These are phyloP conservation scores for Heterobasidion occidentale DNA, from an alignment of 1,284 basidiomycete genomes.

Conservation along the genomic window DNA sequence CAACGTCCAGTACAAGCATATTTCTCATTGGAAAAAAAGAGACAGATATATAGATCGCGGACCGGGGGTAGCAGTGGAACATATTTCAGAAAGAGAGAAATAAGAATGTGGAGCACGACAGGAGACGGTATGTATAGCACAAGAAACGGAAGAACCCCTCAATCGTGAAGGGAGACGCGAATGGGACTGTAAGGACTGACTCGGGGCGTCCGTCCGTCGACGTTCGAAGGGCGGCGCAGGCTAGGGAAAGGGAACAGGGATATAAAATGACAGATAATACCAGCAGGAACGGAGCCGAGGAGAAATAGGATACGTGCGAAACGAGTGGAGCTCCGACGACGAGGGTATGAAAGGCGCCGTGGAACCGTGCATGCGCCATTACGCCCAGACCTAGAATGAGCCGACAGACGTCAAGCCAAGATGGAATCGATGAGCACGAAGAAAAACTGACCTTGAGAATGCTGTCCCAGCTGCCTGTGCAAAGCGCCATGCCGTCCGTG, in stretches of 20 bases:
- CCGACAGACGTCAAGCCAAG: not conserved
- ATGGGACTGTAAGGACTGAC: conserved; percentile 52
- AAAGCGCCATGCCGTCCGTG: conserved; percentile 94
- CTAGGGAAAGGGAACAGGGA: conserved; percentile 24
- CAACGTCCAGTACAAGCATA: not conserved
- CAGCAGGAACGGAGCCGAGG: conserved; percentile 12
- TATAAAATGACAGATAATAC: conserved; percentile 37
- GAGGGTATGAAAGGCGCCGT: conserved; percentile 10
- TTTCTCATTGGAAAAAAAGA: not conserved
- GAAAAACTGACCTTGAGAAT: conserved; percentile 74
- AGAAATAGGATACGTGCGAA: conserved; percentile 12
- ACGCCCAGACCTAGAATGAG: conserved; percentile 35
- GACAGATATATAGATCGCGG: not conserved
- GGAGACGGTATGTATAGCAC: conserved; percentile 32
- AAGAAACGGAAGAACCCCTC: conserved; percentile 22
- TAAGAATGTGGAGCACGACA: conserved; percentile 15
- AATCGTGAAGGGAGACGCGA: conserved; percentile 23
- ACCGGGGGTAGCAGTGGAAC: not conserved
- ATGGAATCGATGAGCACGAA: not conserved
- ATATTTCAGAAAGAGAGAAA: conserved; percentile 1
- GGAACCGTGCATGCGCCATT: conserved; percentile 11
- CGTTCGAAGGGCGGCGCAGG: conserved; percentile 9
- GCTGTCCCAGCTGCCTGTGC: conserved; percentile 98
- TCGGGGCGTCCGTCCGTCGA: conserved; percentile 28
- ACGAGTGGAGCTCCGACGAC: conserved; percentile 3